Evolutionary conservation across 208 protist species (phyloP), one percentile per base, ranked within the genome.

Genomic region (Angomonas desouzai): DNA sequence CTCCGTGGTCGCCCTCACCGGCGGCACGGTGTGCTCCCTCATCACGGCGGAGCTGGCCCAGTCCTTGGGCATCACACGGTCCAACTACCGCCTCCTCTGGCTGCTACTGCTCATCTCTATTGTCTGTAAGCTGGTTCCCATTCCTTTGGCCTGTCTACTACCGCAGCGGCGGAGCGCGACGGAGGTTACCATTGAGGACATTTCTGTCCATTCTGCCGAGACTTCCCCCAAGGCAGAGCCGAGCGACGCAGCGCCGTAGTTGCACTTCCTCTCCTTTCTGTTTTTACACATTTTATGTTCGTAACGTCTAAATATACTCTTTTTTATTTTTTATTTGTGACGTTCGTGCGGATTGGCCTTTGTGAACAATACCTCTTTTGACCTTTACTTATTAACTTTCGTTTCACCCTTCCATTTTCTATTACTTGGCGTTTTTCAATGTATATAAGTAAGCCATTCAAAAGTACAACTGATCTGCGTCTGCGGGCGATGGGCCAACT

Each of bases 121-220:
- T 43, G 62, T 55, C 7, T 64, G 66, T 22, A 85, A 79, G 66
- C 56, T 81, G 18, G 23, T 73, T 27, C 74, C 72, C n/a, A 81
- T 85, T n/a, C 66, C 67, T 9, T 23, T 79, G 25, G 79, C 75
- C 2, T 81, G 72, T 55, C 32, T 79, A 2, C 62, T 85, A 20
- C 79, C 75, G 9, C 64, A 74, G 48, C 66, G 65, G 11, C 56
- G 70, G 74, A 76, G 48, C 7, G 36, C 28, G 23, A 27, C 16
- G 25, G 28, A 29, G 10, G 23, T 36, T 3, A 57, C 51, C 16
- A 32, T 53, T 29, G 23, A 57, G 23, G 29, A 57, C 55, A 28
- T 53, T 53, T 18, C 10, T 45, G 18, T 45, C 38, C 38, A 10
- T 18, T 45, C 38, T 45, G 20, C 7, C 11, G 48, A 20, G 23